Evolutionary conservation across 768 basidiomycete genomes (phyloP), one percentile per base, ranked within the genome.

Genomic region (Dioszegia crocea): DNA sequence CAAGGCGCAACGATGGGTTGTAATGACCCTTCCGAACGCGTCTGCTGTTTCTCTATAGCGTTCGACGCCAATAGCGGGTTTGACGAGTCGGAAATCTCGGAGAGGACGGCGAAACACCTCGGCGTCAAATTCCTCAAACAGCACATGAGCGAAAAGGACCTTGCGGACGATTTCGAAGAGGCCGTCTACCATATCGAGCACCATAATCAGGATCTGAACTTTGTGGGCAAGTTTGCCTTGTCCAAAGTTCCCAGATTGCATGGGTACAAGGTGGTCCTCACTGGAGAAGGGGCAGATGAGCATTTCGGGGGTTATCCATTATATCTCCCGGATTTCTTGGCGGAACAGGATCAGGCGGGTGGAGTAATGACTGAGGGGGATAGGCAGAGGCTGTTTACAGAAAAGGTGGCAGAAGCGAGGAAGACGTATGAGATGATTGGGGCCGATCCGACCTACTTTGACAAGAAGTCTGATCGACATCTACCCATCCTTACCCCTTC

Each of bases 281-380:
- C 73, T 33, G 73, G 73, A 21, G 73, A 74, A 57, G 73, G 73
- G 8, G 65, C 73, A 11, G 73, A 74, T 50, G 73, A 74, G 61
- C 60, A 66, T 24, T 68, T 66, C 26, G 73, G 62, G 3, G 71
- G 70, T 4, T 74, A 74, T 54, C 64, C 70, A 14, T 46, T 74
- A 10, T 74, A 64, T 55, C 54, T 63, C 1, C 66, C 68, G 14
- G 73, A 74, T 43, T 71, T 63, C 47, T 47, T 74, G 12, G 45
- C 60, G 5, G 64, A 63, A 23, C 40, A 39, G 16, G 68, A 62
- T 45, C 16, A 36, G 10, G 23, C 54, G 45, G n/a, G 33, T 38
- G 23, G 30, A 21, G 19, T 19, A 43, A 39, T 19, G 43, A 19
- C 8, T n/a, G 45, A 46, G n/a, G 50, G 52, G 31, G 38, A 50